Conservation (phyloP, 805 yeast genomes). For the Starmerella floris region DNA sequence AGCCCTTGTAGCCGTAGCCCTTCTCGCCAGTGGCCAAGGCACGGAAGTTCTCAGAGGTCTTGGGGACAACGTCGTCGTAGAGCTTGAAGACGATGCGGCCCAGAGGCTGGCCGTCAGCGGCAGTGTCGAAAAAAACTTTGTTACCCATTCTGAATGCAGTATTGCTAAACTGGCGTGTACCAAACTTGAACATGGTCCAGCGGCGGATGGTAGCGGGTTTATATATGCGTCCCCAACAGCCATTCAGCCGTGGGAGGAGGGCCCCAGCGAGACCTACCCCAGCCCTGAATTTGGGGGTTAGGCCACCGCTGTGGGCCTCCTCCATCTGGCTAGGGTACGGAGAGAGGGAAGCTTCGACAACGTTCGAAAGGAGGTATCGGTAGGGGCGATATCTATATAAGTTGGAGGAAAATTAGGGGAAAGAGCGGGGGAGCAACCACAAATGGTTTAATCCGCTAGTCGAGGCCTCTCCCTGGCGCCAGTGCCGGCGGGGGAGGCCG, state of each 20-base stretch:
- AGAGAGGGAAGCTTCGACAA: neutral
- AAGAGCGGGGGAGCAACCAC: neutral
- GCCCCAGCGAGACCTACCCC: neutral
- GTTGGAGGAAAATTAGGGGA: neutral
- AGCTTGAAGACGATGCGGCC: constrained; percentile 81
- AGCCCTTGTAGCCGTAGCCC: constrained; percentile 79
- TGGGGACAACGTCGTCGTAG: constrained; percentile 84
- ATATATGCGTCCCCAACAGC: constrained; percentile 5
- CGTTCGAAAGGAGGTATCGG: neutral
- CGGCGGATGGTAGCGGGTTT: constrained; percentile 5
- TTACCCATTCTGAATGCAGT: constrained; percentile 25
- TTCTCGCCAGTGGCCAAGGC: constrained; percentile 89
- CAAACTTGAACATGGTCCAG: constrained; percentile 11
- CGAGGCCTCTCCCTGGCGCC: neutral
- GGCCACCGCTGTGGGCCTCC: neutral
- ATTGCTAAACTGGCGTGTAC: constrained; percentile 17
- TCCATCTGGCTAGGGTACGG: neutral
- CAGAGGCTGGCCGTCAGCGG: constrained; percentile 63
- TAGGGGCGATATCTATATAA: neutral
- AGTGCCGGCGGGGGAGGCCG: neutral
- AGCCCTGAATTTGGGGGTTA: neutral
- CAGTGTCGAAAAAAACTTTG: constrained; percentile 66
- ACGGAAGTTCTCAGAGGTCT: constrained; percentile 92
- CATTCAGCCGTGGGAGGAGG: neutral
- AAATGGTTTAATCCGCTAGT: neutral